Evolutionary conservation across 352 stramenopile genomes (phyloP), one percentile per base, ranked within the genome.

Genomic region (Nothophytophthora sp.): DNA sequence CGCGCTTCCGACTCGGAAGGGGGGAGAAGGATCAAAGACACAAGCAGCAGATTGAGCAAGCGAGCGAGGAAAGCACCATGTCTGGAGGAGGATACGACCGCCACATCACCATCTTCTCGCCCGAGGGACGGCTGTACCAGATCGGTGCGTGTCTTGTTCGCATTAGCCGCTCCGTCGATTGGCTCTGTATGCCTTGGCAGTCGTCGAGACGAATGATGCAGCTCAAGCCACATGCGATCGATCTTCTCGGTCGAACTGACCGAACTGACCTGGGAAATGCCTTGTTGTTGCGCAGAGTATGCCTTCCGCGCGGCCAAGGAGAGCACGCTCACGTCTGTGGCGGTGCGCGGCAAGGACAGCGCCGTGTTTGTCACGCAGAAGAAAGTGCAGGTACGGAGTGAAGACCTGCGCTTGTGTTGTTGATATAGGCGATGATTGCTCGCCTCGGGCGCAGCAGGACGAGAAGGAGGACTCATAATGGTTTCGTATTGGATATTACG

Each of bases 61-160:
- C 20, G 22, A 35, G 22, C 36, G 8, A 50, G n/a, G 13, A 53
- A 24, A 16, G 11, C 34, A 51, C 42, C 55, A 96, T 96, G 86
- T 61, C 87, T 57, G 80, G 83, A 66, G 84, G 90, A 69, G 86
- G 82, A 87, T 96, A 96, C 71, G 87, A 96, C 59, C 80, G 87
- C 63, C 79, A 96, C 70, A 93, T 99, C 70, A 99, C 97, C 37
- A 99, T 99, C 70, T 99, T 99, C 76, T 99, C 95, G 50, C 97
- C 97, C 9, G 95, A 99, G 68, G 97, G 97, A 34, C 86, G 96
- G 19, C 86, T 99, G 36, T 99, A 99, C 73, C 97, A 99, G 82
- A 98, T 98, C 58, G 86, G 86, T 95, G 41, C 46, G 76, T 70
- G 25, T 3, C 2, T 5, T 12, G 12, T 12, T 13, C 0, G 15